Evolutionary conservation across 2,329 filamentous ascomycete species (phyloP).

Genomic region (Aspergillus fischeri): DNA sequence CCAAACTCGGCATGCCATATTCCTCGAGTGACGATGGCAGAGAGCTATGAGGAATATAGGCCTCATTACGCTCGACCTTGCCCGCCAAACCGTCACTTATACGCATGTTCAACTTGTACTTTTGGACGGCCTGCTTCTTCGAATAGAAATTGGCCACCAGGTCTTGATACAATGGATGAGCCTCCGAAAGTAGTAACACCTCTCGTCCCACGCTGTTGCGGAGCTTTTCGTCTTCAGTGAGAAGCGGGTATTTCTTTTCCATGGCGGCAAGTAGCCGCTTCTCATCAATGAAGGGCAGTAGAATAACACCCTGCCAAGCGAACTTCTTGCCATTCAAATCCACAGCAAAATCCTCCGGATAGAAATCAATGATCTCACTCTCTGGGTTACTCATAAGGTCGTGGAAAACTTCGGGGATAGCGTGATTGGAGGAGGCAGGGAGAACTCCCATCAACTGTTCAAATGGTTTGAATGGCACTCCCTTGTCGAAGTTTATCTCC

Average conservation of each 20-base stretch:
- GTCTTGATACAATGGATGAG: slow-evolving; percentile 80
- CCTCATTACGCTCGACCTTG: slow-evolving; percentile 72
- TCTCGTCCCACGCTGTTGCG: slow-evolving; percentile 80
- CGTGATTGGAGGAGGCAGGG: slow-evolving; percentile 86
- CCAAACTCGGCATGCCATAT: slow-evolving; percentile 68
- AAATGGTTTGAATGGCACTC: slow-evolving; percentile 81
- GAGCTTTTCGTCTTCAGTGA: slow-evolving; percentile 70
- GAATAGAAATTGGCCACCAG: slow-evolving; percentile 84
- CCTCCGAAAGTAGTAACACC: slow-evolving; percentile 77
- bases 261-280: slow-evolving; percentile 78
- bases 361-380: slow-evolving; percentile 95
- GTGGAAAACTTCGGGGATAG: slow-evolving; percentile 84
- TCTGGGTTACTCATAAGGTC: slow-evolving; percentile 82
- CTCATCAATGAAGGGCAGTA: slow-evolving; percentile 96
- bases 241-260: slow-evolving; percentile 71
- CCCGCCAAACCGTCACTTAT: slow-evolving; percentile 76
- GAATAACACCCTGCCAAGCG: slow-evolving; percentile 91
- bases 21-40: slow-evolving; percentile 73
- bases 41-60: slow-evolving; percentile 78
- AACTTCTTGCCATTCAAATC: slow-evolving; percentile 98
- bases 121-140: slow-evolving; percentile 68
- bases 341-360: slow-evolving; percentile 87
- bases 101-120: slow-evolving; percentile 69
- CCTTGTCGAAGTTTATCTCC: slow-evolving; percentile 76
- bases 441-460: slow-evolving; percentile 98